phyloP scores from a whole-genome alignment of 73 alveolate genomes.

The Symbiodinium pilosum region DNA sequence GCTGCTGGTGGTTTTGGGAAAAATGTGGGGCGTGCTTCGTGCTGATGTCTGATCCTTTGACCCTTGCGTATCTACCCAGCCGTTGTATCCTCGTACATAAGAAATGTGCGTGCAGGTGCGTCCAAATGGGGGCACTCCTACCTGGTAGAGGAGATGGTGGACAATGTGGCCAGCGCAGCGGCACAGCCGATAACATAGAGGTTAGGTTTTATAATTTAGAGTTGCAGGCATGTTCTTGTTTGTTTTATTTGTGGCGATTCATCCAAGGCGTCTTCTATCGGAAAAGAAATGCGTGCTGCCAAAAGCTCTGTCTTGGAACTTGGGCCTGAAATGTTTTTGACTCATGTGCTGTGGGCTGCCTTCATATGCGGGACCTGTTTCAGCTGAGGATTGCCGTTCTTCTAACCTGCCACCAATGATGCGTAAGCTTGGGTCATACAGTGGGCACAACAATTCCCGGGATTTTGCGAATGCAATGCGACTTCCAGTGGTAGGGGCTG shows the following conservation, averaged over 20 bases:
- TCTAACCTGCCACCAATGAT: not conserved
- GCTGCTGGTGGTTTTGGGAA: too few relatives aligned
- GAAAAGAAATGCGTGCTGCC: not conserved
- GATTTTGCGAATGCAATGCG: slow-evolving; percentile 21
- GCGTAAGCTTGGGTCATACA: slow-evolving; percentile 18
- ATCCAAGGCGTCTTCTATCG: not conserved
- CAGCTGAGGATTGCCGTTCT: not conserved
- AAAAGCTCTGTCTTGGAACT: not conserved
- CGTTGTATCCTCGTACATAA: too few relatives aligned
- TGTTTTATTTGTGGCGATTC: too few relatives aligned
- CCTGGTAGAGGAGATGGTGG: not conserved
- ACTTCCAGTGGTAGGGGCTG: slow-evolving; percentile 22
- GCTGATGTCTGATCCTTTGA: too few relatives aligned
- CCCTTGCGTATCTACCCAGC: too few relatives aligned
- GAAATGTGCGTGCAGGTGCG: too few relatives aligned
- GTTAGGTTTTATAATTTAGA: not conserved
- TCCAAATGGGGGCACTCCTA: not conserved
- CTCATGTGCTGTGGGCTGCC: not conserved
- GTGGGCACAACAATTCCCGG: slow-evolving; percentile 17
- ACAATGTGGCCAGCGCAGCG: not conserved
- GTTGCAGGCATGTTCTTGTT: too few relatives aligned
- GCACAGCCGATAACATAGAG: not conserved
- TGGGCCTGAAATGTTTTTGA: too few relatives aligned
- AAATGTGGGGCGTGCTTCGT: too few relatives aligned
- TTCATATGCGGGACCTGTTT: not conserved